Evolutionary conservation across 371 early-diverging fungal species (phyloP).

Genomic region (Mucor ambiguus): DNA sequence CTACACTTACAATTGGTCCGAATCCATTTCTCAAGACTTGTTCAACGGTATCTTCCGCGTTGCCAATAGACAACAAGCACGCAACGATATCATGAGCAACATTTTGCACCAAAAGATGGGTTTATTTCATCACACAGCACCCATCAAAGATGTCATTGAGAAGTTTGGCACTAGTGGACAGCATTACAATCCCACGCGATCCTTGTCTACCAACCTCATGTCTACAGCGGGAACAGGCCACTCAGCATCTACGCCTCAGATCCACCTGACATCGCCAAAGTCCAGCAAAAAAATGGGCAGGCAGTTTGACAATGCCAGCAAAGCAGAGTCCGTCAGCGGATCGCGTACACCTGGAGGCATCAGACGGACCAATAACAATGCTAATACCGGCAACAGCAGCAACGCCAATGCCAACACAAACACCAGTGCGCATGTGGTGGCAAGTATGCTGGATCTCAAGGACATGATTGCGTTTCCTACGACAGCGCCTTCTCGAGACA

Average conservation of each 20-base stretch:
- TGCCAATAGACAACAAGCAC: constrained; percentile 54
- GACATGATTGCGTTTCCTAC: constrained; percentile 30
- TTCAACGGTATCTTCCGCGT: constrained; percentile 47
- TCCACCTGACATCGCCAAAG: constrained; percentile 30
- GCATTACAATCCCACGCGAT: not conserved
- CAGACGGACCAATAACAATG: not conserved
- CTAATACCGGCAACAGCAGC: not conserved
- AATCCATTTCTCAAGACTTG: constrained; percentile 55
- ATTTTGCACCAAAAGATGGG: constrained; percentile 77
- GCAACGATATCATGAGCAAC: constrained; percentile 56
- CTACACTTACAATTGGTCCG: constrained; percentile 77
- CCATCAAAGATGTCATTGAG: constrained; percentile 30
- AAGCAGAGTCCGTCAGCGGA: constrained; percentile 1
- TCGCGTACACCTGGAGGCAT: constrained; percentile 6
- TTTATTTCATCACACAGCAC: constrained; percentile 60
- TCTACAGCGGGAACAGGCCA: constrained; percentile 3
- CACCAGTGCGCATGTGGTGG: not conserved
- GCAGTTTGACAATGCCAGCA: constrained; percentile 3
- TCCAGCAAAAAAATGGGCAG: constrained; percentile 6
- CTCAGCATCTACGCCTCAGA: constrained; percentile 24
- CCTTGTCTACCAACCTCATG: not conserved
- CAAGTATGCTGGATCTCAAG: constrained; percentile 29
- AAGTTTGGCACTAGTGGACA: constrained; percentile 7
- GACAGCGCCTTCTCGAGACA: constrained; percentile 8
- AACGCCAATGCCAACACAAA: not conserved